Percentiles rank a stretch among this genome's conserved stretches.
Conservation (phyloP, 345 rosid genomes). For the Syzygium aqueum region DNA sequence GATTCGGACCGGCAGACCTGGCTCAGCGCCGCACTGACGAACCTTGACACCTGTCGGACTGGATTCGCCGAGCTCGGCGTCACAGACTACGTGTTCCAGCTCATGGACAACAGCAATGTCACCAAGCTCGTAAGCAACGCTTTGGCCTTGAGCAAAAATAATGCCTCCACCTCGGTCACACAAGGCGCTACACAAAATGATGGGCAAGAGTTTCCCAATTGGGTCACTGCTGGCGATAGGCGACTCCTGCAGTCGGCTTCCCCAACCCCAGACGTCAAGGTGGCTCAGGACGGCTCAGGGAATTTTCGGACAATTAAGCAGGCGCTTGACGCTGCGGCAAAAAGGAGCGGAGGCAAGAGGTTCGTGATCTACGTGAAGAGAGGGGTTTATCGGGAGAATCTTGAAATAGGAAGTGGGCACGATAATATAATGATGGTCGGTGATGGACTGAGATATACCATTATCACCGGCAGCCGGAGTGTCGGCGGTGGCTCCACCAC, state of each 20-base stretch:
- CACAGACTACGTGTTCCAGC: slow-evolving; percentile 30
- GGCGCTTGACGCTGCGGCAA: slow-evolving; percentile 37
- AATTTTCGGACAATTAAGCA: slow-evolving; percentile 15
- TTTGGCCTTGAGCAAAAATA: slow-evolving; percentile 22
- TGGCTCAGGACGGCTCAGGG: slow-evolving; percentile 31
- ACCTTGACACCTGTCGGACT: slow-evolving; percentile 53
- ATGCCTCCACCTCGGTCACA: not conserved
- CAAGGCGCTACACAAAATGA: not conserved
- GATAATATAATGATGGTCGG: slow-evolving; percentile 66
- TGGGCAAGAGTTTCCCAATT: slow-evolving; percentile 14
- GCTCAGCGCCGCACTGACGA: slow-evolving; percentile 83
- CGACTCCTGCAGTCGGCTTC: slow-evolving; percentile 16
- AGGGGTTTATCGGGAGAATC: slow-evolving; percentile 75
- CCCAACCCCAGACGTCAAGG: slow-evolving; percentile 19
- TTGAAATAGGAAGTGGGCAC: slow-evolving; percentile 41
- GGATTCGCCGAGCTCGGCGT: slow-evolving; percentile 59
- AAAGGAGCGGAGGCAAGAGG: slow-evolving; percentile 38
- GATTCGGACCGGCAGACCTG: slow-evolving; percentile 76
- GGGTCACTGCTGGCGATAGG: slow-evolving; percentile 24
- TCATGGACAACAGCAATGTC: slow-evolving; percentile 21
- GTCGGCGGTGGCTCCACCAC: slow-evolving; percentile 74
- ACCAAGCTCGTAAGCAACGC: slow-evolving; percentile 24
- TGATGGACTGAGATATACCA: slow-evolving; percentile 60
- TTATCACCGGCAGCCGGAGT: slow-evolving; percentile 58
- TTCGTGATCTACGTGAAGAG: slow-evolving; percentile 59